Evolutionary conservation across 1,284 basidiomycete genomes (phyloP), one percentile per base, ranked within the genome.

Genomic region (Ceratobasidium sp.): DNA sequence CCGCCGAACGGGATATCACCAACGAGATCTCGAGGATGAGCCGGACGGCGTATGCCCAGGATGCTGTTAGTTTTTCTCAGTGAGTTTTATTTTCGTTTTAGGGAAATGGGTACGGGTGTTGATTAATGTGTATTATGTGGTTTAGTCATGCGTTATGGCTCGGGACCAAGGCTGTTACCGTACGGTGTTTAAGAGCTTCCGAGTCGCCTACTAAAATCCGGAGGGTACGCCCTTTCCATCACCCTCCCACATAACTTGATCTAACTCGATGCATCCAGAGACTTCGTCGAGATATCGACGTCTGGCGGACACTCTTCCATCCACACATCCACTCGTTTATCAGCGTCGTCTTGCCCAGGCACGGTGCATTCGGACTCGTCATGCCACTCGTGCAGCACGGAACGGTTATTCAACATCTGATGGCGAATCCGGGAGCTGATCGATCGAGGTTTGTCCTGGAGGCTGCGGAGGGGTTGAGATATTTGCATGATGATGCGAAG

Each of bases 231-330:
- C 1, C 7, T 33, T 42, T 23, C 15, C 20, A 15, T 20, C 1
- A 1, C 33, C 1, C 15, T 39, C 6, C 18, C 9, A 56, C 7
- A 18, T 42, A 28, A 26, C 51, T 28, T 56, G 15, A 33, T 9
- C 55, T 46, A 4, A 58, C 26, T 26, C 12, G 49, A 46, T 28
- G 10, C 0, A 15, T 64, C 3, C 56, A 77, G 75, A 64, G 66
- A 66, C 40, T 68, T 1, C 39, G 44, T 33, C 46, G 40, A 49
- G 75, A 77, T 20, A 58, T 77, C 42, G 66, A 77, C 44, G 66
- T 66, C 40, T 77, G 75, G 66, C 64, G 66, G n/a, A 68, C 75
- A 42, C 75, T 77, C 53, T 68, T 77, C 55, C 75, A 77, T 10
- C 75, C 64, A 1, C 53, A 77, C 44, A 67, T 77, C 64, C 75